These are phyloP conservation scores for Sporobolomyces roseus DNA, from an alignment of 768 basidiomycete species.

Conservation along the genomic window DNA sequence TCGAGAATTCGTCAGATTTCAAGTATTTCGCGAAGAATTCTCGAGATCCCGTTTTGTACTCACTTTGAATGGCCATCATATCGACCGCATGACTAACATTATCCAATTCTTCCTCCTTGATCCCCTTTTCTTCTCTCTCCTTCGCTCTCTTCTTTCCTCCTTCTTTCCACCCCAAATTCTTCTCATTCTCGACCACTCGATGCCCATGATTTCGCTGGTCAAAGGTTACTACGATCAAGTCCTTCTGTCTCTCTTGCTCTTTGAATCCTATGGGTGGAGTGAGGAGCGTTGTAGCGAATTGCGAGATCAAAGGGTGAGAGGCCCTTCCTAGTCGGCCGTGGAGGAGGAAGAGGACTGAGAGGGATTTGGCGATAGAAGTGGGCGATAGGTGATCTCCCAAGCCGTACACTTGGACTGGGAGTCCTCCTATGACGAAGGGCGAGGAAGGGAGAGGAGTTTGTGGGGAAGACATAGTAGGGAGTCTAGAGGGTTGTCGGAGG, in stretches of 20 bases:
- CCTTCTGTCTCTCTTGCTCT: conserved; percentile 38
- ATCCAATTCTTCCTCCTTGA: conserved; percentile 39
- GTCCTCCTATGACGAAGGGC: conserved; percentile 20
- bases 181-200: conserved; percentile 49
- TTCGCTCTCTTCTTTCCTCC: conserved; percentile 40
- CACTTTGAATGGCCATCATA: conserved; percentile 56
- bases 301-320: conserved; percentile 44
- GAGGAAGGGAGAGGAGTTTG: not conserved
- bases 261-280: conserved; percentile 28
- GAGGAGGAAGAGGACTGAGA: conserved; percentile 54
- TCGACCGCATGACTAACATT: conserved; percentile 48
- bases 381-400: conserved; percentile 7
- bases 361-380: not conserved
- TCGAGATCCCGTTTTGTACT: conserved; percentile 21
- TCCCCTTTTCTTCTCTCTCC: conserved; percentile 55
- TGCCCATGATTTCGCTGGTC: conserved; percentile 60
- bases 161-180: conserved; percentile 53
- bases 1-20: too few species aligned
- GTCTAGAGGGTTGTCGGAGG: too few species aligned
- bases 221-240: conserved; percentile 55
- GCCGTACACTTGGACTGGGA: conserved; percentile 31
- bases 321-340: conserved; percentile 54
- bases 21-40: not conserved
- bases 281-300: conserved; percentile 50
- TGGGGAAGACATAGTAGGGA: too few species aligned